Conservation (phyloP, 129 eudicot genomes). For the Deinandra increscens region DNA sequence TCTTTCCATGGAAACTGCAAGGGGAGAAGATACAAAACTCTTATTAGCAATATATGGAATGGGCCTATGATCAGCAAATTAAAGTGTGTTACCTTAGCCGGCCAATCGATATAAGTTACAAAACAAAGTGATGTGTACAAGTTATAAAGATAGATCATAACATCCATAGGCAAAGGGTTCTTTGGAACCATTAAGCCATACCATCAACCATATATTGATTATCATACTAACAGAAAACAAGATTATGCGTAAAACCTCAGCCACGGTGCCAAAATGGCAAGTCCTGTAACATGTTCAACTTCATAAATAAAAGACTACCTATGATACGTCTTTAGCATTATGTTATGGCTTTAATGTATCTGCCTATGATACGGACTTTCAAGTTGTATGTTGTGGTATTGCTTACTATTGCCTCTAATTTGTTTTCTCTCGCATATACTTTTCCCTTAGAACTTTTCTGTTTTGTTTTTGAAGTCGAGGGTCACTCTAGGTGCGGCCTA, state of each 20-base stretch:
- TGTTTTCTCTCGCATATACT: too few species aligned
- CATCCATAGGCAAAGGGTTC: not conserved
- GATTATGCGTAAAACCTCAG: not conserved
- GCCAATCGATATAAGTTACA: not conserved
- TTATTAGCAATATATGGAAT: not conserved
- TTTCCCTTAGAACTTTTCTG: too few species aligned
- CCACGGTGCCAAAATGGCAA: constrained; percentile 1
- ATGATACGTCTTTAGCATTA: too few species aligned
- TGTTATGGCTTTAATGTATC: too few species aligned
- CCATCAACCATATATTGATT: not conserved
- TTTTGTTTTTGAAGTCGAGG: too few species aligned
- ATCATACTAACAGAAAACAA: not conserved
- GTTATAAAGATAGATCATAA: not conserved
- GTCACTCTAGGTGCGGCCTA: too few species aligned
- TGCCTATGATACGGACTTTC: too few species aligned
- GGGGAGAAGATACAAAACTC: not conserved
- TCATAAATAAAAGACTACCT: not conserved
- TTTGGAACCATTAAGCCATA: not conserved
- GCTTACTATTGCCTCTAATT: too few species aligned
- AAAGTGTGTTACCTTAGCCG: too few species aligned
- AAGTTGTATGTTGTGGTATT: too few species aligned
- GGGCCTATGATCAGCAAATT: too few species aligned
- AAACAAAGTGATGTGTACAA: not conserved
- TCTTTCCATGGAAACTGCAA: constrained; percentile 91
- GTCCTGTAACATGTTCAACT: not conserved